Conservation (phyloP, 805 yeast species). For the Starmerella floricola region DNA sequence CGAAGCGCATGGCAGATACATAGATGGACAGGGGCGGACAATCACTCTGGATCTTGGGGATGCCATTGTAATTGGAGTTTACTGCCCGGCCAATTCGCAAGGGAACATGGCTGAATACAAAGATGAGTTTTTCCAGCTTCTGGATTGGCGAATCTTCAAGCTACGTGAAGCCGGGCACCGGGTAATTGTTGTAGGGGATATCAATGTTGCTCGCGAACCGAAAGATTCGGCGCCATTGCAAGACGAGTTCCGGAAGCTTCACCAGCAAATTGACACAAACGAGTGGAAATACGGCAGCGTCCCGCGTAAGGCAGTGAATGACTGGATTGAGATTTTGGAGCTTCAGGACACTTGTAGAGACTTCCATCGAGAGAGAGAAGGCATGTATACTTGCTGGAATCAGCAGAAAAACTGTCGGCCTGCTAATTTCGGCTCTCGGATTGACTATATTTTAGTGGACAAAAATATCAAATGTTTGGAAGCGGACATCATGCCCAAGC, state of each 20-base stretch:
- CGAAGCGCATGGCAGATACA: constrained; percentile 44
- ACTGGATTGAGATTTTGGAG: constrained; percentile 32
- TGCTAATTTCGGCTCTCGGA: constrained; percentile 74
- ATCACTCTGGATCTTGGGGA: constrained; percentile 53
- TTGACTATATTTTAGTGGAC: constrained; percentile 60
- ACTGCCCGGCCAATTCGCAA: constrained; percentile 87
- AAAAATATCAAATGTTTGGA: constrained; percentile 32
- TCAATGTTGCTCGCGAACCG: constrained; percentile 68
- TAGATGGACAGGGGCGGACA: constrained; percentile 81
- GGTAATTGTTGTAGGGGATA: constrained; percentile 77
- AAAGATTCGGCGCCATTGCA: constrained; percentile 72
- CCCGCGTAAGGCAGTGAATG: constrained; percentile 38
- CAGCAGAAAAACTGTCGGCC: constrained; percentile 64
- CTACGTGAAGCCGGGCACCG: constrained; percentile 46
- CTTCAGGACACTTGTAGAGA: constrained; percentile 33
- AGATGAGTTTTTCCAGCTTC: constrained; percentile 44
- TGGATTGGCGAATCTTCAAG: constrained; percentile 51
- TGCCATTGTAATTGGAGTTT: constrained; percentile 41
- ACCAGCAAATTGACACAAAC: constrained; percentile 5
- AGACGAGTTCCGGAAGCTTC: constrained; percentile 33
- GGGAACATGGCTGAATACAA: constrained; percentile 50
- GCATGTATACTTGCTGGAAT: constrained; percentile 88
- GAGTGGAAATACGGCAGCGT: constrained; percentile 34
- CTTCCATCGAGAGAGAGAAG: constrained; percentile 43
- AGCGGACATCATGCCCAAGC: constrained; percentile 49